Evolutionary conservation across 1,284 basidiomycete species (phyloP).

Genomic region (Boletus sp.): DNA sequence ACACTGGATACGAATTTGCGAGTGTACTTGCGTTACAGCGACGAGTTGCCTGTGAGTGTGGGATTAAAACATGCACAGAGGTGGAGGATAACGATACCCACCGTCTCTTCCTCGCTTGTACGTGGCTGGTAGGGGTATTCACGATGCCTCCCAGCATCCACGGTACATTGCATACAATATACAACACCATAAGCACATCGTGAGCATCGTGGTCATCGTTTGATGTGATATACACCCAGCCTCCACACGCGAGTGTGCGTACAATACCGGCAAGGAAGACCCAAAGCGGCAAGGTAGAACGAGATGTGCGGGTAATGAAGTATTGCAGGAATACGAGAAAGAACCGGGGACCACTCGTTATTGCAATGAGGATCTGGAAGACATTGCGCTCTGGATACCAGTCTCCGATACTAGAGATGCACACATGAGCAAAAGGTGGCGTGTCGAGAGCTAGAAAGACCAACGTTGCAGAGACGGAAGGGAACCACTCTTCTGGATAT

Average conservation of each 20-base stretch:
- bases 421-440: not conserved
- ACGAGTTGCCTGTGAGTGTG: slow-evolving; percentile 44
- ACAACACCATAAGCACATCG: slow-evolving; percentile 86
- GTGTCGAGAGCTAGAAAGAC: not conserved
- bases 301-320: slow-evolving; percentile 47
- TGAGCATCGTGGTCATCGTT: slow-evolving; percentile 79
- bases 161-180: slow-evolving; percentile 75
- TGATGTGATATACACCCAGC: slow-evolving; percentile 91
- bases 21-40: slow-evolving; percentile 43
- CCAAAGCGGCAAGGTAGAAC: slow-evolving; percentile 48
- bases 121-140: slow-evolving; percentile 46
- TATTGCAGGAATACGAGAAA: slow-evolving; percentile 73
- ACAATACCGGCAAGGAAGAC: slow-evolving; percentile 66
- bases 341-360: slow-evolving; percentile 83
- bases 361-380: slow-evolving; percentile 88
- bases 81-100: slow-evolving; percentile 29
- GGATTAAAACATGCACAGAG: slow-evolving; percentile 3
- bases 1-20: not conserved
- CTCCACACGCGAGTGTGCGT: slow-evolving; percentile 81
- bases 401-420: slow-evolving; percentile 70
- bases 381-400: slow-evolving; percentile 87
- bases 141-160: slow-evolving; percentile 82
- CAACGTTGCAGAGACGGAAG: slow-evolving; percentile 84
- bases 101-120: slow-evolving; percentile 48
- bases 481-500: slow-evolving; percentile 90